Percentiles rank a stretch among this genome's conserved stretches.
These are phyloP conservation scores for Erodium moschatum DNA, from an alignment of 441 rosid species.

Conservation along the genomic window DNA sequence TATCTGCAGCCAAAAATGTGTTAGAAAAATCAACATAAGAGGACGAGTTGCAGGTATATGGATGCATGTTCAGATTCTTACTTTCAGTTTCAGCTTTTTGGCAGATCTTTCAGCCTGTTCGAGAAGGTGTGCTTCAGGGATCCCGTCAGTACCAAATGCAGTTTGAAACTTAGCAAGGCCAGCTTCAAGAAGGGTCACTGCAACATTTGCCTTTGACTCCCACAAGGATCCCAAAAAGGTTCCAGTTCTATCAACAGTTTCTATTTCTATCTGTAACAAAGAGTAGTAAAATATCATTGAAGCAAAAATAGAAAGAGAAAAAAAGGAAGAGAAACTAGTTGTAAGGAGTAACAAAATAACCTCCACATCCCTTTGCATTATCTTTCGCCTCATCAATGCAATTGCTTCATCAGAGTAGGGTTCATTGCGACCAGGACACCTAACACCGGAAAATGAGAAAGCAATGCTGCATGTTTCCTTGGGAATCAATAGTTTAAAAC, in stretches of 20 bases:
- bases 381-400: conserved; percentile 81
- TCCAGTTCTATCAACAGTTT: conserved; percentile 25
- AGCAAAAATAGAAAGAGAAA: neutral
- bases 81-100: conserved; percentile 75
- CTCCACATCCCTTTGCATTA: conserved; percentile 98
- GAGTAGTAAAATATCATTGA: neutral
- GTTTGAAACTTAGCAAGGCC: conserved; percentile 88
- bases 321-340: neutral
- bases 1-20: conserved; percentile 37
- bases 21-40: conserved; percentile 8
- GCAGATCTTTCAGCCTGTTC: conserved; percentile 83
- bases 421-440: conserved; percentile 92
- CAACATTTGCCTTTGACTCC: conserved; percentile 74
- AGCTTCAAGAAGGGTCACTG: conserved; percentile 67
- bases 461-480: conserved; percentile 95
- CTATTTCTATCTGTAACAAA: conserved; percentile 64
- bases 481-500: conserved; percentile 24
- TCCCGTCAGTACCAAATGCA: conserved; percentile 73
- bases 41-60: neutral
- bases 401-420: conserved; percentile 91
- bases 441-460: conserved; percentile 92
- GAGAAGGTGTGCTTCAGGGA: conserved; percentile 74
- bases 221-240: conserved; percentile 94
- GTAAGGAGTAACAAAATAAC: conserved; percentile 28
- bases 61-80: conserved; percentile 23